Conservation (phyloP, 2,329 filamentous ascomycete genomes). For the Orbilia quercus region DNA sequence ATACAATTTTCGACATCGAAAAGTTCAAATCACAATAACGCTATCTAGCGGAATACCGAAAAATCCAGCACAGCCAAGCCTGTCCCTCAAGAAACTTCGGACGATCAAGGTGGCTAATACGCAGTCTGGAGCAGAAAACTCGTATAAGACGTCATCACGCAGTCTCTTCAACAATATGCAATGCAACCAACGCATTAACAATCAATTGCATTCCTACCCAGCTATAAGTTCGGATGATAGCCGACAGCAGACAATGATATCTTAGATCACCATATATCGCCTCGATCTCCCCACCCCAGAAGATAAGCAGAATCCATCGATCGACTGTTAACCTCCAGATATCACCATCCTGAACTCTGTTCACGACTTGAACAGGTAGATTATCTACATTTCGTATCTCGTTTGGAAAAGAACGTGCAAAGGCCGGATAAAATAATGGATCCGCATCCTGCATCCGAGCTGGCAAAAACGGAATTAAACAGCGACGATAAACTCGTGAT, state of each 20-base stretch:
- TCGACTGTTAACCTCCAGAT: not conserved
- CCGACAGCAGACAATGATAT: not conserved
- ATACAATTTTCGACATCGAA: too few relatives aligned
- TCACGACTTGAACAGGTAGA: not conserved
- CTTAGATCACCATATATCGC: not conserved
- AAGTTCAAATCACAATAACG: too few relatives aligned
- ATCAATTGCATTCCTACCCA: not conserved
- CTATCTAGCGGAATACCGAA: too few relatives aligned
- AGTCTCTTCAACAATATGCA: too few relatives aligned
- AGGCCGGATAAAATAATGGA: conserved; percentile 27
- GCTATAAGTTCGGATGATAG: not conserved
- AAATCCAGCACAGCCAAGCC: too few relatives aligned
- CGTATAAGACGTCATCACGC: too few relatives aligned
- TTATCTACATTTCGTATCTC: not conserved
- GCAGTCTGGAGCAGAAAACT: too few relatives aligned
- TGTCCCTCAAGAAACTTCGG: too few relatives aligned
- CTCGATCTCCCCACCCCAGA: conserved; percentile 2
- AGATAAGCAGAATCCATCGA: not conserved
- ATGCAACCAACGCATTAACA: not conserved
- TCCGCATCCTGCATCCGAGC: not conserved
- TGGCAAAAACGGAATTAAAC: not conserved
- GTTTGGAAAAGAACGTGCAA: not conserved
- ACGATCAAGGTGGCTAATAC: too few relatives aligned
- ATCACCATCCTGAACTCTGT: too few relatives aligned
- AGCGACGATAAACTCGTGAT: not conserved